These are phyloP conservation scores for Solanum tacnaense DNA, from an alignment of 257 asterid species.

Conservation along the genomic window DNA sequence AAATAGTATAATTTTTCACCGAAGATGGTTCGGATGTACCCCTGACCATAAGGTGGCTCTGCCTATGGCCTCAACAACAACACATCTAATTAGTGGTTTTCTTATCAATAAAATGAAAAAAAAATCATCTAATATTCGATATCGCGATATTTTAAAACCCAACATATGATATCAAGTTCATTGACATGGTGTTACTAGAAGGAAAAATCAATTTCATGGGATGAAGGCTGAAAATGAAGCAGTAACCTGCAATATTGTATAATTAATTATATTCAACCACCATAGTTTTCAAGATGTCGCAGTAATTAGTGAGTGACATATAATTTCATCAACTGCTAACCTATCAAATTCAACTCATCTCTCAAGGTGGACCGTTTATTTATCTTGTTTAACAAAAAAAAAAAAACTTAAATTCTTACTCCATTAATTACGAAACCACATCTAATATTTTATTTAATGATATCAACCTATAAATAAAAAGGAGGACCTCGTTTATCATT, in stretches of 20 bases:
- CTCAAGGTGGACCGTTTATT: background rate
- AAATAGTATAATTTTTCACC: no score
- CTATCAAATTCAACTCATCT: background rate
- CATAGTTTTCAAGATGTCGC: background rate
- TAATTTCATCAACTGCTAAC: background rate
- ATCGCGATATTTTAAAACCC: background rate
- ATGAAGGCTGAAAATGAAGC: background rate
- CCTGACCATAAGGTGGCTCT: no score
- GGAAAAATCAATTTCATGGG: no score
- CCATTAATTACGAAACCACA: background rate
- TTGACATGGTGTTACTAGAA: background rate
- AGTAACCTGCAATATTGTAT: background rate
- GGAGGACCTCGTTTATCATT: background rate
- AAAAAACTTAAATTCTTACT: background rate
- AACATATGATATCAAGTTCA: background rate
- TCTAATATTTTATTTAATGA: background rate
- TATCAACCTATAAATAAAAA: background rate
- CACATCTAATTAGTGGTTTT: background rate
- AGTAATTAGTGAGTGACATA: background rate
- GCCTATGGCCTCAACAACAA: no score
- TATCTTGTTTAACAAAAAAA: background rate
- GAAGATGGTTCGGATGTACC: rapidly evolving
- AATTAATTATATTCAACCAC: background rate
- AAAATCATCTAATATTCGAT: background rate
- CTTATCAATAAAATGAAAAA: background rate